Evolutionary conservation across 2,329 filamentous ascomycete species (phyloP), one percentile per base, ranked within the genome.

Genomic region (Paecilomyces sp.): DNA sequence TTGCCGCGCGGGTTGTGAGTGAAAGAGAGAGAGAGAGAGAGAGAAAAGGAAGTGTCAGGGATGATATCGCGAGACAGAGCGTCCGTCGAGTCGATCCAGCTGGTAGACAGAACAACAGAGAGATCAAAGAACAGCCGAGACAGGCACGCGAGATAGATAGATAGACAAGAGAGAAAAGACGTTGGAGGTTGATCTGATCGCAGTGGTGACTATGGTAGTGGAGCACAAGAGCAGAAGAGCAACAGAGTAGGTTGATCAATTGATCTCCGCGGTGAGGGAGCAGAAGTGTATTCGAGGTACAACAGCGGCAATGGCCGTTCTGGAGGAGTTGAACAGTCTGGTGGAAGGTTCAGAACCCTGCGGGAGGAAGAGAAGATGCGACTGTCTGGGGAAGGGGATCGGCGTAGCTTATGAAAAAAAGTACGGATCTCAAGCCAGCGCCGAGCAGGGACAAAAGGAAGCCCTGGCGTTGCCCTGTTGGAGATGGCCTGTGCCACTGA

Each of bases 371-470:
- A 55, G 57, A 65, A 47, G 56, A 30, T 51, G 24, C 65, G 65
- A 60, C 64, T 68, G 68, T 74, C 72, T 73, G 73, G 73, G 73
- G 72, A 70, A 73, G 72, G 72, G 72, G 73, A 75, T 75, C 73
- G 73, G 71, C 73, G 72, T 74, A 75, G 73, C 73, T 75, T 75
- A 75, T 74, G 73, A 75, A 73, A 70, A 70, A 69, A 61, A 60
- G 60, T 50, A 55, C 54, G 54, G 54, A 33, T 55, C 31, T 56
- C 51, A 30, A 24, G 25, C 51, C 51, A 41, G 36, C 36, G 36
- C 3, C 36, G 36, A 41, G 51, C 51, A 53, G 67, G 63, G 66
- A 69, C 65, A 65, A 68, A 69, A 63, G 63, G 62, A 65, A 65
- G 58, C 57, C 34, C 36, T 57, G 66, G 61, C 62, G 59, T 64